These are phyloP conservation scores for Seiridium cupressi DNA, from an alignment of 2,329 filamentous ascomycete genomes.

Conservation along the genomic window DNA sequence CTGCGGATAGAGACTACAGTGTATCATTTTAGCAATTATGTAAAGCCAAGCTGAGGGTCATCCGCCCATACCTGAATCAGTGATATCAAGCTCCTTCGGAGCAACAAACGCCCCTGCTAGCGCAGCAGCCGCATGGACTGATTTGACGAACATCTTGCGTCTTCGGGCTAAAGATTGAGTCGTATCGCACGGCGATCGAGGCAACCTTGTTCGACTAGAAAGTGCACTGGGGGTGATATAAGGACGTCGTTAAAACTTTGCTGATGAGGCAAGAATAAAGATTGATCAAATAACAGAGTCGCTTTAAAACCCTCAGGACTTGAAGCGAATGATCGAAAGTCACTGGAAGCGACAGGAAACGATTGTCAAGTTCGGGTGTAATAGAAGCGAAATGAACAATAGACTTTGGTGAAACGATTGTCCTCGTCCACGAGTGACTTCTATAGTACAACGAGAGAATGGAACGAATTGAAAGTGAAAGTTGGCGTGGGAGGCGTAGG, in stretches of 20 bases:
- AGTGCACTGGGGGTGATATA: neutral
- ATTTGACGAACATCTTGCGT: slow-evolving; percentile 24
- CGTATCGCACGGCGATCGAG: neutral
- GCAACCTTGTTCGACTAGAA: neutral
- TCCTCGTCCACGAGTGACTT: neutral
- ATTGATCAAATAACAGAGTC: too few species aligned
- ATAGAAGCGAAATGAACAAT: neutral
- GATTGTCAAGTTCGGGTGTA: neutral
- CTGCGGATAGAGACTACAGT: slow-evolving; percentile 57
- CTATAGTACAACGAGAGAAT: neutral
- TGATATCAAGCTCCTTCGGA: slow-evolving; percentile 39
- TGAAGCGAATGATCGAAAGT: neutral
- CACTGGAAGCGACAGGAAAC: neutral
- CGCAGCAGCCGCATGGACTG: slow-evolving; percentile 20
- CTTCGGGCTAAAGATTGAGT: neutral
- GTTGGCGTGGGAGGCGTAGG: neutral
- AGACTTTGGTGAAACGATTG: neutral
- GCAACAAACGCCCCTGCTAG: slow-evolving; percentile 25
- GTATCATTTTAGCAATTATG: slow-evolving; percentile 12
- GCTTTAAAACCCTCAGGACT: too few species aligned
- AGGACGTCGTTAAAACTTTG: neutral
- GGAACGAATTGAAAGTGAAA: neutral
- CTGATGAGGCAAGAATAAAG: neutral
- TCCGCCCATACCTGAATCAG: slow-evolving; percentile 17
- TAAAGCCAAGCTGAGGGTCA: too few species aligned